phyloP scores from a whole-genome alignment of 371 early-diverging fungal species.

The Catenaria anguillulae region DNA sequence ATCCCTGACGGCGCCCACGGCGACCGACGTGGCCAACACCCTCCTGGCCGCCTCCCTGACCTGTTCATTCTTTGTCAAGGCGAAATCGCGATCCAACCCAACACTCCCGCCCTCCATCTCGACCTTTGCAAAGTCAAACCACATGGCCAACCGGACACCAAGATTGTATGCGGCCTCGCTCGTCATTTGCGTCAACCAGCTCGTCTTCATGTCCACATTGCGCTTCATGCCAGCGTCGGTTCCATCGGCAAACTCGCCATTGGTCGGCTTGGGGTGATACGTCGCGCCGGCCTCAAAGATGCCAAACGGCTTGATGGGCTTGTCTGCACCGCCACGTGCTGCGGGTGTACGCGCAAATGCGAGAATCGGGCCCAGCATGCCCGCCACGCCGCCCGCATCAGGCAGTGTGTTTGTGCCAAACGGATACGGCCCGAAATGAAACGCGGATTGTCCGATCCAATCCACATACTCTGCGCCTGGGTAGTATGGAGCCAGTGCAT shows the following conservation, averaged over 20 bases:
- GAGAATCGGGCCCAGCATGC: background rate
- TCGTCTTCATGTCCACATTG: background rate
- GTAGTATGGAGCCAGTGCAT: background rate
- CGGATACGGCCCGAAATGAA: conserved; percentile 4
- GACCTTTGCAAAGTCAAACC: background rate
- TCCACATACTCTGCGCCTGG: conserved; percentile 4
- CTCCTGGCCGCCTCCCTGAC: no score
- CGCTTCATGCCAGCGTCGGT: background rate
- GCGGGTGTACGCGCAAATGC: background rate
- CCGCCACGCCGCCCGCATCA: background rate
- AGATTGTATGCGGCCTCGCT: background rate
- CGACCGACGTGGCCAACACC: no score
- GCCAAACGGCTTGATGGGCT: background rate
- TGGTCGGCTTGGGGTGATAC: background rate
- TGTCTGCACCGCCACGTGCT: no score
- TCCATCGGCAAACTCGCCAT: no score
- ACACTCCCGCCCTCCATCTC: background rate
- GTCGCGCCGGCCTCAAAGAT: background rate
- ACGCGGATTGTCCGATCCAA: background rate
- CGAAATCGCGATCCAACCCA: background rate
- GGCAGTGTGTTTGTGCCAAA: background rate
- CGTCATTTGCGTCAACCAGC: background rate
- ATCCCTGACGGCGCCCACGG: no score
- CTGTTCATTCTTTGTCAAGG: background rate
- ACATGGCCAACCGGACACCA: background rate